phyloP scores from a whole-genome alignment of 495 filamentous ascomycete genomes.

The Aspergillus homomorphus region DNA sequence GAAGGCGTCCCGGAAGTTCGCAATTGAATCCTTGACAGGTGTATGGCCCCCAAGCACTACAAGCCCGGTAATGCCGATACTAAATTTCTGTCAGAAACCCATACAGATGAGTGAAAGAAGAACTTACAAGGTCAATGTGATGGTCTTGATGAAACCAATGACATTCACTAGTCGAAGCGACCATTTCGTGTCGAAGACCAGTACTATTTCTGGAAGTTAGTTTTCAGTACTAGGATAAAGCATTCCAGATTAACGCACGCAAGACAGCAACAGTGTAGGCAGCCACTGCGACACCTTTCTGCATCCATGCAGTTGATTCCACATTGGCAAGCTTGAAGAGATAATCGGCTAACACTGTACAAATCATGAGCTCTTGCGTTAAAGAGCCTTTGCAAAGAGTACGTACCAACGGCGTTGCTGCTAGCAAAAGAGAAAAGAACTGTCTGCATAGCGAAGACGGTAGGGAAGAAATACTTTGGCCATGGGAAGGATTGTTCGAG shows the following conservation, averaged over 20 bases:
- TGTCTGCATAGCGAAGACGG: slow-evolving; percentile 56
- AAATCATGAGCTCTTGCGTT: slow-evolving; percentile 9
- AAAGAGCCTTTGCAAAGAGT: neutral
- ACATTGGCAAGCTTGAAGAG: slow-evolving; percentile 48
- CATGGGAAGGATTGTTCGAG: slow-evolving; percentile 63
- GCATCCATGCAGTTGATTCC: slow-evolving; percentile 51
- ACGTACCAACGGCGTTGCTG: slow-evolving; percentile 55
- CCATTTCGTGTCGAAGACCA: slow-evolving; percentile 52
- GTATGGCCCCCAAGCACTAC: slow-evolving; percentile 60
- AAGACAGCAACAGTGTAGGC: slow-evolving; percentile 54
- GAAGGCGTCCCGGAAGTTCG: slow-evolving; percentile 59
- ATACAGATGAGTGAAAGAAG: no score
- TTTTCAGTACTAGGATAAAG: neutral
- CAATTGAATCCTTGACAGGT: slow-evolving; percentile 49
- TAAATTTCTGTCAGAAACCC: slow-evolving; percentile 12
- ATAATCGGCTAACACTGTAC: slow-evolving; percentile 50
- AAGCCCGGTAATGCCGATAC: slow-evolving; percentile 55
- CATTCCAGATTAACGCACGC: slow-evolving; percentile 13
- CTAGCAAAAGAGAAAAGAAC: slow-evolving; percentile 61
- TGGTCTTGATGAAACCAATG: slow-evolving; percentile 53
- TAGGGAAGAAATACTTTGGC: slow-evolving; percentile 59
- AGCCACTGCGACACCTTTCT: slow-evolving; percentile 62
- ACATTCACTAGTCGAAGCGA: slow-evolving; percentile 53
- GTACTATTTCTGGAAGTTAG: slow-evolving; percentile 28
- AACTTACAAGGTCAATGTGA: slow-evolving; percentile 53